These are phyloP conservation scores for Paramarasmius palmivorus DNA, from an alignment of 1,284 basidiomycete species.

Conservation along the genomic window DNA sequence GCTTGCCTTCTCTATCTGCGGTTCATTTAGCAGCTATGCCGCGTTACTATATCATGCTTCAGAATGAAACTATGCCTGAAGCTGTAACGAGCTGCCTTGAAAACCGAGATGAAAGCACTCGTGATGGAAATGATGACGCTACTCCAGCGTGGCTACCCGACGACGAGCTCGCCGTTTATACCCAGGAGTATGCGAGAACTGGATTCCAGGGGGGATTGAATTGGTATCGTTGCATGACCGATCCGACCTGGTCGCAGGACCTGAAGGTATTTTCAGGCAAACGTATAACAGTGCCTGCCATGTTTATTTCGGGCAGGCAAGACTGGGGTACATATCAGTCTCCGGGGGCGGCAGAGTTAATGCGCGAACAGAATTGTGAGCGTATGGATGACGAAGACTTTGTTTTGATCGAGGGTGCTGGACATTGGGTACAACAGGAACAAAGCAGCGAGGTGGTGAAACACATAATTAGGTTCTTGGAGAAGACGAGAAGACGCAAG, in stretches of 20 bases:
- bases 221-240: conserved; percentile 43
- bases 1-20: conserved; percentile 32
- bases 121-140: conserved; percentile 3
- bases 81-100: conserved; percentile 31
- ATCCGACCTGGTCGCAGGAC: conserved; percentile 32
- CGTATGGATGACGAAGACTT: conserved; percentile 50
- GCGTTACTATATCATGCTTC: conserved; percentile 65
- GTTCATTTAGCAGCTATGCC: conserved; percentile 44
- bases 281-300: conserved; percentile 47
- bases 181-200: conserved; percentile 46
- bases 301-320: conserved; percentile 52
- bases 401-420: conserved; percentile 55
- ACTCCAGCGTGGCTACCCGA: conserved; percentile 46
- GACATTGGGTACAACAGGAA: conserved; percentile 67
- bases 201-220: conserved; percentile 68
- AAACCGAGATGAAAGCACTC: neutral
- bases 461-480: conserved; percentile 38
- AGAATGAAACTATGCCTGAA: conserved; percentile 52
- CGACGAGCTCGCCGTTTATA: conserved; percentile 49
- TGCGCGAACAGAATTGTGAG: conserved; percentile 31
- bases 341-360: conserved; percentile 45
- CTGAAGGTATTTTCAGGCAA: conserved; percentile 37
- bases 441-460: conserved; percentile 40
- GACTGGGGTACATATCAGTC: conserved; percentile 63
- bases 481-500: conserved; percentile 15